Evolutionary conservation across 1,284 basidiomycete species (phyloP), one percentile per base, ranked within the genome.

Genomic region (Heterobasidion parviporum): DNA sequence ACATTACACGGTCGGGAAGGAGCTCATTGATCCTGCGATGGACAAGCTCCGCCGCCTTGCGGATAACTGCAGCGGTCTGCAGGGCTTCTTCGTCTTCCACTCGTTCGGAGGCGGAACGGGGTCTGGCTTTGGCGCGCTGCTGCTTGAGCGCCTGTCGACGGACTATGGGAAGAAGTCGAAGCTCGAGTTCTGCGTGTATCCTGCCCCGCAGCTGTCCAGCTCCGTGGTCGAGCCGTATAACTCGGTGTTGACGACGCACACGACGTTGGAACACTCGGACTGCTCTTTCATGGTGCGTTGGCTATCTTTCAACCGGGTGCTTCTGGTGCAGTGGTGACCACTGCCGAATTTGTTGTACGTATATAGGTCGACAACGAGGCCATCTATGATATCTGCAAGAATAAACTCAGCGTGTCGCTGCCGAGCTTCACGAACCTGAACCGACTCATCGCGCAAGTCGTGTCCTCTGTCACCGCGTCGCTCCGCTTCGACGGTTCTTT

Each of bases 71-170:
- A 87, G 88, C 48, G 97, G 97, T 70, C 87, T 99, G 49, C 97
- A 99, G 75, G 96, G 97, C 65, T 99, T 99, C 85, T 99, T 99
- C 72, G 94, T 99, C 69, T 99, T 99, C 86, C 97, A 99, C 80
- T 99, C 97, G 49, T 98, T 98, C 69, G 97, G 97, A 70, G 97
- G 97, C 73, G 97, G 97, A 74, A 99, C 96, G 65, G 97, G 97
- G 68, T 99, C 97, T 61, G 97, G 97, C 66, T 98, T 99, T 72
- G 97, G 97, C 70, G 95, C 97, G 54, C 88, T 99, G 64, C 80
- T 99, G 56, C 83, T 99, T 62, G 97, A 99, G 76, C 86, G 94
- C 59, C 85, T 99, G 60, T 96, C 95, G 48, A 88, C 90, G 61
- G 96, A 99, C 76, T 99, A 98, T 67, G 97, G 97, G 73, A 99